Conservation (phyloP, 2,329 filamentous ascomycete species). For the Pseudogymnoascus sp. region DNA sequence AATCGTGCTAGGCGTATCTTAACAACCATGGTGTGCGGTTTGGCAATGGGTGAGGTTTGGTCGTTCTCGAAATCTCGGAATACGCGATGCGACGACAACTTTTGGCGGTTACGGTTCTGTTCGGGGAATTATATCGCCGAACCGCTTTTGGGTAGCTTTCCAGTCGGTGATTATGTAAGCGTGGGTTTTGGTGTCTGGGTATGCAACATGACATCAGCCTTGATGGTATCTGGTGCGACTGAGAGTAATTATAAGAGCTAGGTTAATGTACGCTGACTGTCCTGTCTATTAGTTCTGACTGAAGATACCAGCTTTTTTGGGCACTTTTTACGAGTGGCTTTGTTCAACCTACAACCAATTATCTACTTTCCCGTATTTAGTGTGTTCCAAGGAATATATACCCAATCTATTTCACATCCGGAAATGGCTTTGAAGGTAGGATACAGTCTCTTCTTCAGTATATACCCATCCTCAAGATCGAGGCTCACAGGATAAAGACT, state of each 20-base stretch:
- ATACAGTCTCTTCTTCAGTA: background rate
- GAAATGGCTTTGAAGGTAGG: conserved; percentile 14
- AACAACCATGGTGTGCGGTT: conserved; percentile 63
- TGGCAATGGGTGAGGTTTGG: conserved; percentile 13
- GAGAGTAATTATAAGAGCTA: background rate
- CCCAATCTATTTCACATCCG: background rate
- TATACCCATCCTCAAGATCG: background rate
- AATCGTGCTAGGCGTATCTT: conserved; percentile 92
- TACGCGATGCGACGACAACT: conserved; percentile 10
- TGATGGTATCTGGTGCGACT: background rate
- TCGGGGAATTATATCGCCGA: conserved; percentile 4
- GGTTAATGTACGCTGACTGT: background rate
- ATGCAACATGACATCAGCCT: background rate
- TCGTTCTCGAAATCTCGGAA: conserved; percentile 11
- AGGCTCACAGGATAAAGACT: conserved; percentile 47
- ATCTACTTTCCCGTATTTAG: background rate
- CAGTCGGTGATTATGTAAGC: background rate
- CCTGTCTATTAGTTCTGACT: background rate
- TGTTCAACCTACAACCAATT: background rate
- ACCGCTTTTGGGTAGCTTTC: background rate
- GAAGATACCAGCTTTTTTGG: background rate
- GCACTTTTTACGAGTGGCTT: background rate
- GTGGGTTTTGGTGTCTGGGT: background rate
- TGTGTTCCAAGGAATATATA: background rate
- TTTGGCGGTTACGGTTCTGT: background rate